Conservation (phyloP, 306 rosid species). For the cucumber (Cucumis sativus) region Cucumber_9930_V3 NC_026658.2:17531501-17532000, state of each 20-base stretch:
- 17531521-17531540: no score
- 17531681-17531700: no score
- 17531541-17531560: no score
- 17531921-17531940: conserved; percentile 44
- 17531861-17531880: conserved; percentile 30
- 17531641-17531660: neutral
- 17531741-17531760: no score
- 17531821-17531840: conserved; percentile 36
- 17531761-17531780: neutral
- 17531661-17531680: no score
- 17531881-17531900: conserved; percentile 54
- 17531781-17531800: neutral
- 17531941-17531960: conserved; percentile 12
- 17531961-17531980: conserved; percentile 6
- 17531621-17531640: neutral
- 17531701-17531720: no score
- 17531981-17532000: conserved; percentile 37
- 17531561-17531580: no score
- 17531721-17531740: no score
- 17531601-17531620: no score
- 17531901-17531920: conserved; percentile 53
- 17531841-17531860: conserved; percentile 25
- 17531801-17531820: conserved; percentile 37
- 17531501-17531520: no score
- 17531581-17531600: no score